Conservation (phyloP, 768 basidiomycete species). For the Lenzites betulinus region DNA sequence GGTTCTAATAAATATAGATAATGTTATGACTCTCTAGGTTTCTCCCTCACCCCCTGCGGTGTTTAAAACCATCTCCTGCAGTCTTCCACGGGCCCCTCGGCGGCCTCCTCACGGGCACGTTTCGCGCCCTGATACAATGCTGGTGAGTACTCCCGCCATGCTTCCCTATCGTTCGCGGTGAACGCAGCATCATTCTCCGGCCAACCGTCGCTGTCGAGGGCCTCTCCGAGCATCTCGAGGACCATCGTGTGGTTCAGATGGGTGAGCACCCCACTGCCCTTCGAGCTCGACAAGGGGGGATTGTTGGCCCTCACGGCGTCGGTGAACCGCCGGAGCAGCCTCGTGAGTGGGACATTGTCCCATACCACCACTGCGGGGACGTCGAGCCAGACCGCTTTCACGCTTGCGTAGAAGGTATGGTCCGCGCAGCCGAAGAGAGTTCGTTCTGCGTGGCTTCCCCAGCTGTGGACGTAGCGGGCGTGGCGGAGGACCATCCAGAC, state of each 20-base stretch:
- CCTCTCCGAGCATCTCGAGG: not conserved
- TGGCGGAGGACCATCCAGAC: constrained; percentile 16
- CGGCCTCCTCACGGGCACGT: not conserved
- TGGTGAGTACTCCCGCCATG: not conserved
- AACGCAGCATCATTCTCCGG: constrained; percentile 2
- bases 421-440: not conserved
- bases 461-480: not conserved
- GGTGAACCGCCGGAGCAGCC: not conserved
- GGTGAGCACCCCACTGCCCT: not conserved
- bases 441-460: not conserved
- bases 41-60: too few relatives aligned
- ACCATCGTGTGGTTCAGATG: constrained; percentile 1
- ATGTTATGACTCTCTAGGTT: too few relatives aligned
- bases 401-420: not conserved
- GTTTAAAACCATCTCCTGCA: too few relatives aligned
- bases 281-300: not conserved
- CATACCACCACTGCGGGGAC: not conserved
- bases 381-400: not conserved
- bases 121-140: not conserved
- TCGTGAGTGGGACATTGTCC: not conserved
- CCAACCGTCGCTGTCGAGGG: constrained; percentile 3
- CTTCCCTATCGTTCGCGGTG: not conserved
- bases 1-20: not conserved
- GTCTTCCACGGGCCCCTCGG: too few relatives aligned
- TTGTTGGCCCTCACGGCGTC: not conserved